phyloP scores from a whole-genome alignment of 2,329 filamentous ascomycete species.

The Diaporthe caulivora region DNA sequence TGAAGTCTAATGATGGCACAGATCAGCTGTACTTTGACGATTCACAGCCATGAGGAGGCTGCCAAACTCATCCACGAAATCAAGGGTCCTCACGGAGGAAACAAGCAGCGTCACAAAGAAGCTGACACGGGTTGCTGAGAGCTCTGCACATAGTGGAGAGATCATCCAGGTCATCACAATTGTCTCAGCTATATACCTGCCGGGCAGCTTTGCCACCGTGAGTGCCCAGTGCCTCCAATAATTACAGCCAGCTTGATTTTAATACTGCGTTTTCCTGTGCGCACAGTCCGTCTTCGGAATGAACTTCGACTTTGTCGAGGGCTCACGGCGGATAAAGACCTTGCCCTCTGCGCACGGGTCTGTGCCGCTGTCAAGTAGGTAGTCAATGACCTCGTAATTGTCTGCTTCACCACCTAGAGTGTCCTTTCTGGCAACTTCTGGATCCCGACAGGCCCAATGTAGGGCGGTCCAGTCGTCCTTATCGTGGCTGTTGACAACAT shows the following conservation, averaged over 20 bases:
- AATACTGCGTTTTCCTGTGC: not conserved
- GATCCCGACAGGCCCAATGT: too few relatives aligned
- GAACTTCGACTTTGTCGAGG: constrained; percentile 41
- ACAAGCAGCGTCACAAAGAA: constrained; percentile 41
- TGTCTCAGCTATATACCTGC: constrained; percentile 45
- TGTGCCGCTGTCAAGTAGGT: not conserved
- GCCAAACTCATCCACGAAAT: constrained; percentile 38
- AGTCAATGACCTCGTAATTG: too few relatives aligned
- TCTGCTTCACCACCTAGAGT: too few relatives aligned
- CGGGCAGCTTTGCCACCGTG: constrained; percentile 44
- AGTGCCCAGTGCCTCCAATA: not conserved
- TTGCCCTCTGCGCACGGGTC: too few relatives aligned
- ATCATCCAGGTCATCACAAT: constrained; percentile 46
- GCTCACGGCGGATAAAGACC: not conserved
- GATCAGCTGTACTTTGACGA: constrained; percentile 38
- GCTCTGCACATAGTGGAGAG: constrained; percentile 44
- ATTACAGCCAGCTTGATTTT: not conserved
- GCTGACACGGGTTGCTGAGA: constrained; percentile 43
- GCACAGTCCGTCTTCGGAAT: constrained; percentile 39
- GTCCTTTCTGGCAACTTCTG: too few relatives aligned
- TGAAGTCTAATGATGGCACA: not conserved
- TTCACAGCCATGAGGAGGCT: constrained; percentile 36
- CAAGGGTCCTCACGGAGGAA: constrained; percentile 38
- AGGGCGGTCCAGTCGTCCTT: too few relatives aligned
- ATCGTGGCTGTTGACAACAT: too few relatives aligned